phyloP scores from a whole-genome alignment of 1,284 basidiomycete genomes.

The Moniliophthora roreri region DNA sequence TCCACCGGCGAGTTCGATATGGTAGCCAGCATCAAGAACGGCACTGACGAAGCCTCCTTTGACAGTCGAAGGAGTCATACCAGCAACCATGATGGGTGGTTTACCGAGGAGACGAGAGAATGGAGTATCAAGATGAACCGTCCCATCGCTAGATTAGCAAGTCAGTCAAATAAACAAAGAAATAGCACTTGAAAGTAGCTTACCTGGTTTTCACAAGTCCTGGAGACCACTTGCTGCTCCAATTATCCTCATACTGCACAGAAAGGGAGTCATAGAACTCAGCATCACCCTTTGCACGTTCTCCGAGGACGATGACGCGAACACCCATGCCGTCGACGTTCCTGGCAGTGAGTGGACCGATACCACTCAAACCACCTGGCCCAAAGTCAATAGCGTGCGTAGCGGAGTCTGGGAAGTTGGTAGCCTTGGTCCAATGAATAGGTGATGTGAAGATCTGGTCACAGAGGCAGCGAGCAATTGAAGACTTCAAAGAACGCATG shows the following conservation, averaged over 20 bases:
- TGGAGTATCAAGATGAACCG: constrained; percentile 90
- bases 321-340: constrained; percentile 94
- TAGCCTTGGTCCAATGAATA: constrained; percentile 93
- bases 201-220: constrained; percentile 88
- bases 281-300: constrained; percentile 81
- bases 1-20: constrained; percentile 96
- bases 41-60: constrained; percentile 92
- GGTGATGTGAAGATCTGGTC: constrained; percentile 92
- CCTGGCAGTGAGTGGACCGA: constrained; percentile 87
- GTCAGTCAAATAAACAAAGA: neutral
- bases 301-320: constrained; percentile 83
- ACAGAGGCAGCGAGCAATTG: constrained; percentile 81
- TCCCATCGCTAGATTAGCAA: constrained; percentile 69
- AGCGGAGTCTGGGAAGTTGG: constrained; percentile 83
- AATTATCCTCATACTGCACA: constrained; percentile 83
- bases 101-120: constrained; percentile 96
- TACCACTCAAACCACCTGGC: constrained; percentile 91
- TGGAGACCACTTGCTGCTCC: constrained; percentile 88
- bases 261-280: constrained; percentile 77
- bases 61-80: constrained; percentile 97
- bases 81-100: constrained; percentile 97
- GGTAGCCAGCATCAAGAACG: constrained; percentile 91
- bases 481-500: constrained; percentile 63
- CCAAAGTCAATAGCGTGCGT: constrained; percentile 98
- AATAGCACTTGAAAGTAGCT: constrained; percentile 19